These are phyloP conservation scores for Zygosaccharomyces siamensis DNA, from an alignment of 805 yeast species.

Conservation along the genomic window DNA sequence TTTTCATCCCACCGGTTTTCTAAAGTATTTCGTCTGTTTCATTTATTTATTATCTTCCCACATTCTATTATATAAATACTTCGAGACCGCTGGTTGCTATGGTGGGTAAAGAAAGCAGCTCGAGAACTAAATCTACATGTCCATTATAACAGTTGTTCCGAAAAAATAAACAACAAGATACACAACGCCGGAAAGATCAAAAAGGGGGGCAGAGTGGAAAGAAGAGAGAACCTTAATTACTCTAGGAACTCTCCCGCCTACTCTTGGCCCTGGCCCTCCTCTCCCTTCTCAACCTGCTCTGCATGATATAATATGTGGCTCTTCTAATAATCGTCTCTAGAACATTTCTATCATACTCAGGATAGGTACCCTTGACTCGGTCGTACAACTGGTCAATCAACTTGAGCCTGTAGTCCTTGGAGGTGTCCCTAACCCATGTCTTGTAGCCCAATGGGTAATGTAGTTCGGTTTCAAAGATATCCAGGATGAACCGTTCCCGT, in stretches of 20 bases:
- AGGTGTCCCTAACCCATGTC: slow-evolving; percentile 83
- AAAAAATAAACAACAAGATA: neutral
- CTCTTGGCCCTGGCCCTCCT: slow-evolving; percentile 46
- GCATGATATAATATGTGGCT: slow-evolving; percentile 78
- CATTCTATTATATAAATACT: too few species aligned
- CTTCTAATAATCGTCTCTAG: slow-evolving; percentile 73
- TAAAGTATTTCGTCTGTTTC: too few species aligned
- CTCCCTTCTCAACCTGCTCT: slow-evolving; percentile 65
- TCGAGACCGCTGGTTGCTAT: neutral
- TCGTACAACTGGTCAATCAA: slow-evolving; percentile 46
- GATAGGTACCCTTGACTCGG: slow-evolving; percentile 44
- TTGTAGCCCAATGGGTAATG: slow-evolving; percentile 70
- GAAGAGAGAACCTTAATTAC: neutral
- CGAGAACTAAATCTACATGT: neutral
- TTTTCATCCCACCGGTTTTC: too few species aligned
- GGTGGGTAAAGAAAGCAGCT: neutral
- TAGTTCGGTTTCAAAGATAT: slow-evolving; percentile 50
- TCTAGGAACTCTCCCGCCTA: slow-evolving; percentile 1
- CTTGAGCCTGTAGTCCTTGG: slow-evolving; percentile 47
- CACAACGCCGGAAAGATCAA: neutral
- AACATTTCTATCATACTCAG: slow-evolving; percentile 48
- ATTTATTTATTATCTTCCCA: too few species aligned
- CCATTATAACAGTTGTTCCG: neutral
- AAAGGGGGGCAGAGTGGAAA: neutral
- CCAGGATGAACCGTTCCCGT: slow-evolving; percentile 49